Evolutionary conservation across 768 basidiomycete genomes (phyloP).

Genomic region (Suillus tomentosus): DNA sequence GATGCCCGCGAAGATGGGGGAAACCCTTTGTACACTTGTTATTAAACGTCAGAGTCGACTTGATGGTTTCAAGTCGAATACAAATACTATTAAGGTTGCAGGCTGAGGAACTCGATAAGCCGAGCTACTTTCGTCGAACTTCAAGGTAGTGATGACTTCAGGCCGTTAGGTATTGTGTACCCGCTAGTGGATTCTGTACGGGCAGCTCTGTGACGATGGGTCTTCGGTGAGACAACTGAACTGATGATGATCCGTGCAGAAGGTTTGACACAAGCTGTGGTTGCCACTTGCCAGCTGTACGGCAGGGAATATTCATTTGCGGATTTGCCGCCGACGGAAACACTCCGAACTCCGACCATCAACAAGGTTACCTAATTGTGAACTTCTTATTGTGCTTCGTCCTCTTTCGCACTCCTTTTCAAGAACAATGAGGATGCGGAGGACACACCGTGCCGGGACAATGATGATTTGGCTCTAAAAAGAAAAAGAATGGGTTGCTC

Average conservation of each 20-base stretch:
- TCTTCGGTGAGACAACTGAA: background rate
- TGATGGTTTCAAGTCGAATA: too few relatives aligned
- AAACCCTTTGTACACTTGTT: background rate
- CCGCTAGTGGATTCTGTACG: background rate
- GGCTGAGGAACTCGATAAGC: too few relatives aligned
- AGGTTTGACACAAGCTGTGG: background rate
- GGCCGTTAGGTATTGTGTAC: background rate
- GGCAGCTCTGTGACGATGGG: background rate
- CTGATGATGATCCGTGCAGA: background rate
- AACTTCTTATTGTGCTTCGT: conserved; percentile 30
- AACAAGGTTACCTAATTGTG: conserved; percentile 19
- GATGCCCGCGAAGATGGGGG: background rate
- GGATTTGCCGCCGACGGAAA: background rate
- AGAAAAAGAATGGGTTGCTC: conserved; percentile 23
- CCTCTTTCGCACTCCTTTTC: background rate
- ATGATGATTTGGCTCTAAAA: conserved; percentile 15
- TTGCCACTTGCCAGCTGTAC: background rate
- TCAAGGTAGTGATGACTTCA: background rate
- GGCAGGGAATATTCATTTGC: background rate
- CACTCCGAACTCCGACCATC: background rate
- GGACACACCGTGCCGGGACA: conserved; percentile 12
- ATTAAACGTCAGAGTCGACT: too few relatives aligned
- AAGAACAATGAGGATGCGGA: conserved; percentile 30
- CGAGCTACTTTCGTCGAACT: too few relatives aligned
- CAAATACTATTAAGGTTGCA: too few relatives aligned